Evolutionary conservation across 768 basidiomycete species (phyloP).

Genomic region (Boletus rubropictus): DNA sequence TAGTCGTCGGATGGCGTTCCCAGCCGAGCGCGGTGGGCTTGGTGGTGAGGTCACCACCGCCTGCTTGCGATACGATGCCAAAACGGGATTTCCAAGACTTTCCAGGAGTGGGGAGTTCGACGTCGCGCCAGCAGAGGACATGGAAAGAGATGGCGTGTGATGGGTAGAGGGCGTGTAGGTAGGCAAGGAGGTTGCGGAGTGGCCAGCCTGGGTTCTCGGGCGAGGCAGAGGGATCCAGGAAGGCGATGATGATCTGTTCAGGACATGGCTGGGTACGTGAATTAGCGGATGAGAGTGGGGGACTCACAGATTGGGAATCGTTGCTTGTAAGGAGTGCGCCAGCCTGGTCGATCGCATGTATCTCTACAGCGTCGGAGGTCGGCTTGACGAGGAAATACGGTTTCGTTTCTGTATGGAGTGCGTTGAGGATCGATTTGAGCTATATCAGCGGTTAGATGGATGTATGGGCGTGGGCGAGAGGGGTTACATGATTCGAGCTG

Average conservation of each 20-base stretch:
- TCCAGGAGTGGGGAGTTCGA: slow-evolving; percentile 39
- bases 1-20: slow-evolving; percentile 81
- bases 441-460: slow-evolving; percentile 21
- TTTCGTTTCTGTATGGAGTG: slow-evolving; percentile 37
- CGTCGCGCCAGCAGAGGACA: slow-evolving; percentile 75
- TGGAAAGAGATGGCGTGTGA: slow-evolving; percentile 43
- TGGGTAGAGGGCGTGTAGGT: slow-evolving; percentile 60
- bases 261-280: slow-evolving; percentile 18
- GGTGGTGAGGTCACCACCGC: slow-evolving; percentile 9
- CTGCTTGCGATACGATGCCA: slow-evolving; percentile 39
- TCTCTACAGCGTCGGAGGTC: slow-evolving; percentile 30
- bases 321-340: slow-evolving; percentile 49
- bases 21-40: slow-evolving; percentile 80
- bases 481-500: slow-evolving; percentile 35
- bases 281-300: not conserved
- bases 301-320: slow-evolving; percentile 38
- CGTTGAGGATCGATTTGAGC: slow-evolving; percentile 49
- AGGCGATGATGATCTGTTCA: slow-evolving; percentile 48
- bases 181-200: slow-evolving; percentile 84
- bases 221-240: slow-evolving; percentile 82
- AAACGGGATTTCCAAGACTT: slow-evolving; percentile 58
- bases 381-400: slow-evolving; percentile 62
- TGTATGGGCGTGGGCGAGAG: not conserved
- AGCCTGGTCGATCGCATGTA: slow-evolving; percentile 54
- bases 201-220: slow-evolving; percentile 83